Evolutionary conservation across 345 rosid species (phyloP).

Genomic region (Cardiospermum halicacabum): DNA sequence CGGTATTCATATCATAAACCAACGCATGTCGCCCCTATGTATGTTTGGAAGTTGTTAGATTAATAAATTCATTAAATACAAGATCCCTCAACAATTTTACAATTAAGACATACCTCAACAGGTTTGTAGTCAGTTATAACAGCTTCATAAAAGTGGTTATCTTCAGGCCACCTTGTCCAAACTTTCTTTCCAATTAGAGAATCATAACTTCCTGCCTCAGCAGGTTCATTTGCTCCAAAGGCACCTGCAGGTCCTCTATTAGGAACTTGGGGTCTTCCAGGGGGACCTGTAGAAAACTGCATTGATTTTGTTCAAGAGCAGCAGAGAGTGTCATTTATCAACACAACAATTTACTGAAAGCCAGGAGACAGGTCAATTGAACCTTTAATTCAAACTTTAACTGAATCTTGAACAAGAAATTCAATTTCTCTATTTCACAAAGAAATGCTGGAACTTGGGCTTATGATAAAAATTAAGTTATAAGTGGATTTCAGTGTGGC

Average conservation of each 20-base stretch:
- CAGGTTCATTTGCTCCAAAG: conserved; percentile 54
- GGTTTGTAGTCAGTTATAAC: conserved; percentile 71
- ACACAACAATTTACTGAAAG: conserved; percentile 13
- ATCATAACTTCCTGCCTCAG: conserved; percentile 57
- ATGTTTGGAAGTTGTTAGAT: conserved; percentile 20
- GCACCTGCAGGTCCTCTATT: conserved; percentile 40
- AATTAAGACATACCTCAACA: conserved; percentile 42
- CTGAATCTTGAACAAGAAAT: background rate
- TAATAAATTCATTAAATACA: conserved; percentile 13
- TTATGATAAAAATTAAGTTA: no score
- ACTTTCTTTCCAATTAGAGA: conserved; percentile 80
- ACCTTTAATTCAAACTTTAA: background rate
- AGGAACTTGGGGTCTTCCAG: conserved; percentile 63
- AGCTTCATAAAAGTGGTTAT: conserved; percentile 87
- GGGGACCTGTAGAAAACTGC: conserved; percentile 64
- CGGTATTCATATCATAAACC: conserved; percentile 80
- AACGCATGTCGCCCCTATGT: conserved; percentile 84
- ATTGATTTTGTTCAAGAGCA: conserved; percentile 46
- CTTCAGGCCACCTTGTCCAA: conserved; percentile 98
- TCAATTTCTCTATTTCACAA: background rate
- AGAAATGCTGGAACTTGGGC: conserved; percentile 33
- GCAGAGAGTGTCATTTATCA: conserved; percentile 19
- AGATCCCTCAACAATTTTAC: conserved; percentile 8
- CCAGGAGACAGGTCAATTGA: background rate
- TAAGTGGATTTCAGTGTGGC: no score